Conservation (phyloP, 345 rosid species). For the Lenwebbia sp. region DNA sequence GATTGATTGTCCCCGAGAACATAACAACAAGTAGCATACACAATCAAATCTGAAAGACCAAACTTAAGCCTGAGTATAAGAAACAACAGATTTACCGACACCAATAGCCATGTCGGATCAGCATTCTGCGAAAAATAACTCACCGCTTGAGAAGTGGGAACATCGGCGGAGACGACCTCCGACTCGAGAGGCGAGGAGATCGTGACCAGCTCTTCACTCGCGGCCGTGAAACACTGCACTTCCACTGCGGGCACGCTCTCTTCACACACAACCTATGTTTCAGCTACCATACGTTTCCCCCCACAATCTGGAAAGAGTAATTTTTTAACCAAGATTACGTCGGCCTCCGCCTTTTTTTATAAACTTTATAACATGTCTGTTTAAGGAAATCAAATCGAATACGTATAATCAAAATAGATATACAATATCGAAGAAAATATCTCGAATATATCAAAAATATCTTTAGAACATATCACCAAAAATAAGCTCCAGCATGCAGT, state of each 20-base stretch:
- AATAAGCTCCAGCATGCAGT: no score
- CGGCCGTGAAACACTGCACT: constrained; percentile 15
- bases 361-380: neutral
- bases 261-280: constrained; percentile 43
- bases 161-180: constrained; percentile 29
- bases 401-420: no score
- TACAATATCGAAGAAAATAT: no score
- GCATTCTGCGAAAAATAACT: neutral
- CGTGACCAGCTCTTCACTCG: constrained; percentile 11
- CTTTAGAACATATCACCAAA: neutral
- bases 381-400: no score
- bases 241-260: constrained; percentile 25
- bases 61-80: neutral
- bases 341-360: no score
- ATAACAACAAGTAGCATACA: neutral
- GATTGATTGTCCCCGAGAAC: neutral
- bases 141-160: constrained; percentile 33
- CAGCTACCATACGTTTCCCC: constrained; percentile 31
- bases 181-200: constrained; percentile 22
- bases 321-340: no score
- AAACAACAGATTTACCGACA: neutral
- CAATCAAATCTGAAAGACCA: neutral
- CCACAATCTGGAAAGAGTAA: neutral
- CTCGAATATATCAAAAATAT: no score
- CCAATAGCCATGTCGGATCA: neutral